Conservation (phyloP, 345 rosid genomes). For the Jatropha curcas region DNA sequence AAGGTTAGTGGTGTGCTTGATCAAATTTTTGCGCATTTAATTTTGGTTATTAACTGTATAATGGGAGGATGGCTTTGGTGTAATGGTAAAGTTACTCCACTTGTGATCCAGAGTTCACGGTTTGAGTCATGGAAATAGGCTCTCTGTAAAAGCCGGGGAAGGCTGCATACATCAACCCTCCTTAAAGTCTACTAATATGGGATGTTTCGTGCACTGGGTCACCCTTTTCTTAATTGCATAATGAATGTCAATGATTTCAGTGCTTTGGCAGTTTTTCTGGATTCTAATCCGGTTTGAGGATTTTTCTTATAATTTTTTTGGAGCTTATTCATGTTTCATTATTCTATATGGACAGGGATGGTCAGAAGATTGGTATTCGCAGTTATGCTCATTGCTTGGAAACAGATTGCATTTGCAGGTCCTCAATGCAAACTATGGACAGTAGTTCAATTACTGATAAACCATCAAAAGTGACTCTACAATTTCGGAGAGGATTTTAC, state of each 20-base stretch:
- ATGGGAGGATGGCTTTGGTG: no score
- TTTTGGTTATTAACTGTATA: constrained; percentile 2
- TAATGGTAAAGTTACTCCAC: no score
- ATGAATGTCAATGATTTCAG: no score
- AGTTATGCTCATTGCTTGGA: constrained; percentile 56
- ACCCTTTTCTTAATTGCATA: no score
- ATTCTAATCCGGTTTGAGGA: neutral
- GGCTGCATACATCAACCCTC: no score
- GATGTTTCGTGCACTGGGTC: no score
- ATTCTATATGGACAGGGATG: constrained; percentile 49
- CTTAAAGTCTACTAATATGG: no score
- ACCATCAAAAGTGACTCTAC: constrained; percentile 52
- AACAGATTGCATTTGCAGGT: constrained; percentile 58
- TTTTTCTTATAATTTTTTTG: neutral
- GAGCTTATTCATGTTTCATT: neutral
- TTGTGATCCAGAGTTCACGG: no score
- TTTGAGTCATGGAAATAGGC: no score
- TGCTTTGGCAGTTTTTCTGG: no score
- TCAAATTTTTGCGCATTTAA: constrained; percentile 7
- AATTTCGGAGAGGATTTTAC: constrained; percentile 67
- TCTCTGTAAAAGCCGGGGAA: no score
- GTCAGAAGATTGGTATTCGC: constrained; percentile 48
- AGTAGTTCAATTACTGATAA: neutral
- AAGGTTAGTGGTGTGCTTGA: constrained; percentile 43
- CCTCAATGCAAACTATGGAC: constrained; percentile 31